Base-by-base conservation (phyloP, 768 basidiomycete species). In the Symmetrospora coprosmae region DNA sequence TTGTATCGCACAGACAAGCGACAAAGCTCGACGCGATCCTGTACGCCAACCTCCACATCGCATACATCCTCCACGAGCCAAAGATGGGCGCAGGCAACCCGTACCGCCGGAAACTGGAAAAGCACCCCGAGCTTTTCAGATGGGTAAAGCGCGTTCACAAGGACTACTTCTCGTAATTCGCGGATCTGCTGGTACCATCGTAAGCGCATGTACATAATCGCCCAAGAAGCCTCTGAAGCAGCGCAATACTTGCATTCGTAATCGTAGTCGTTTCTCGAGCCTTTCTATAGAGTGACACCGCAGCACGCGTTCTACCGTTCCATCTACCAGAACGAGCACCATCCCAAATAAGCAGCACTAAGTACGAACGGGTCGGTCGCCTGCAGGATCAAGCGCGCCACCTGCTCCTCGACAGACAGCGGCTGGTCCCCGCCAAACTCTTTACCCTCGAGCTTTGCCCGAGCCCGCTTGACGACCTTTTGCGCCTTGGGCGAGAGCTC, bases 371-470 rank as follows among this genome's bases (percentile, higher is more conserved):
- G 13, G 25, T 46, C 43, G 9, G 43, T 46, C 11, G 43, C 55
- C 43, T 46, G 31, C 39, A 58, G 55, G 19, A 58, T 58, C 28
- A 58, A 43, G 3, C 23, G 5, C 16, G 30, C 34, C 31, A 63
- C 62, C 37, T 63, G 62, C 6, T 45, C 33, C 17, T 48, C 30
- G 4, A 52, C 50, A 16, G 28, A 23, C 14, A 63, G 30, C 17
- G 52, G 27, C 34, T 47, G 45, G 3, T 23, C 30, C 21, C 28
- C 33, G 27, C 49, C 61, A 35, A 65, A 62, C n/a, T 65, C 64
- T 23, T 34, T 17, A 8, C 66, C 66, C 23, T 60, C 55, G 27
- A 67, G 51, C 61, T 67, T 67, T 46, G 59, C 60, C 56, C 60
- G 52, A 37, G 66, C 66, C 4, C 66, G 59, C 8, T 43, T 45